phyloP scores from a whole-genome alignment of 2,329 filamentous ascomycete species.

The Fusarium algeriense region DNA sequence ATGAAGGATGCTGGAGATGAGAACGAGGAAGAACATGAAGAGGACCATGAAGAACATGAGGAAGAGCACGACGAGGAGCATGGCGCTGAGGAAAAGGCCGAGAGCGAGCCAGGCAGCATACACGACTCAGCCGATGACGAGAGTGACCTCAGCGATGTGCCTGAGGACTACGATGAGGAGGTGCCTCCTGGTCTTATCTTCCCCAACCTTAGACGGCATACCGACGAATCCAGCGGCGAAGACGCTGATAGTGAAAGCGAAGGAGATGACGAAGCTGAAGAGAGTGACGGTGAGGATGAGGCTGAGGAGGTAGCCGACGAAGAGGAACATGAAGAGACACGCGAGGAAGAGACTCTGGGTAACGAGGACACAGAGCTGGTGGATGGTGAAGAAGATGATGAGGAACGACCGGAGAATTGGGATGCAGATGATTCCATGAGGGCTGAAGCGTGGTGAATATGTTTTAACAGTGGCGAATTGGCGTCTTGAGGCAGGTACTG shows the following conservation, averaged over 20 bases:
- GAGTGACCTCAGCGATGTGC: slow-evolving; percentile 75
- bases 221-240: slow-evolving; percentile 51
- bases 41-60: slow-evolving; percentile 46
- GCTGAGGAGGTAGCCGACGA: slow-evolving; percentile 36
- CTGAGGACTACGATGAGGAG: slow-evolving; percentile 69
- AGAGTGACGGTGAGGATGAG: slow-evolving; percentile 37
- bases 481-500: slow-evolving; percentile 15
- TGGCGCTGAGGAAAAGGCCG: slow-evolving; percentile 48
- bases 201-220: slow-evolving; percentile 57
- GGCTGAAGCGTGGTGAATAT: slow-evolving; percentile 12
- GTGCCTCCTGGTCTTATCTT: slow-evolving; percentile 66
- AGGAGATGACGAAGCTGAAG: slow-evolving; percentile 48
- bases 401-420: slow-evolving; percentile 17
- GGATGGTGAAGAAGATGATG: slow-evolving; percentile 29
- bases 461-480: slow-evolving; percentile 17
- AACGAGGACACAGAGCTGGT: slow-evolving; percentile 35
- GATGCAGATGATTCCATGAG: slow-evolving; percentile 18
- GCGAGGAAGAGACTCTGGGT: slow-evolving; percentile 32
- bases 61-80: slow-evolving; percentile 45
- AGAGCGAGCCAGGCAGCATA: slow-evolving; percentile 63
- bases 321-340: slow-evolving; percentile 12
- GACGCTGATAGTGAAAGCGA: slow-evolving; percentile 54
- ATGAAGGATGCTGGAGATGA: slow-evolving; percentile 58
- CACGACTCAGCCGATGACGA: slow-evolving; percentile 77
- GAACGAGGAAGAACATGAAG: slow-evolving; percentile 46